A percentile compares a stretch with the other conserved stretches of the same genome.
phyloP scores from a whole-genome alignment of 768 basidiomycete species.

The Auriculariales sp. region DNA sequence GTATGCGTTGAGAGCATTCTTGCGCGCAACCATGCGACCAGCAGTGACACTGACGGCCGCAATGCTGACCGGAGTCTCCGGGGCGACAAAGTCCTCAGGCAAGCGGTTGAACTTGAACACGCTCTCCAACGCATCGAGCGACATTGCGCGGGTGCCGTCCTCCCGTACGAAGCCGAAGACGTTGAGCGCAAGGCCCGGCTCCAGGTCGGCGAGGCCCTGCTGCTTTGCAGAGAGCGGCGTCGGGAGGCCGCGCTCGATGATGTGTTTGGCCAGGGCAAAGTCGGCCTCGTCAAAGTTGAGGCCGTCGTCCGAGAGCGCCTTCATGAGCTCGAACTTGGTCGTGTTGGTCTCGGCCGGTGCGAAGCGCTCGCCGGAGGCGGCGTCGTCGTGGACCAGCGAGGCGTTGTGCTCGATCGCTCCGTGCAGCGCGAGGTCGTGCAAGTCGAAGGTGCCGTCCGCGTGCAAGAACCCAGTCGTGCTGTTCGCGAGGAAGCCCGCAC shows the following conservation, averaged over 20 bases:
- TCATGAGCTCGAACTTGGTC: neutral
- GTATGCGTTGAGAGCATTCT: too few species aligned
- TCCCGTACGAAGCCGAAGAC: too few species aligned
- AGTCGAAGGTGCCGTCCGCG: neutral
- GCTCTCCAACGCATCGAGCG: too few species aligned
- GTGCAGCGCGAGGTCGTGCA: slow-evolving; percentile 15
- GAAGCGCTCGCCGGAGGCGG: slow-evolving; percentile 8
- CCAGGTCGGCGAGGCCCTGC: neutral
- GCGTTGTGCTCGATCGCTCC: slow-evolving; percentile 16
- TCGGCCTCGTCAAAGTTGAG: neutral
- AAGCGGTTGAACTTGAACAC: too few species aligned
- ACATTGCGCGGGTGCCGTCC: too few species aligned
- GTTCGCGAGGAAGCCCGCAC: neutral
- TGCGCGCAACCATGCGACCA: too few species aligned
- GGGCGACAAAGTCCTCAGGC: too few species aligned
- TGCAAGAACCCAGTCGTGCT: neutral
- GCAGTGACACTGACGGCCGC: too few species aligned
- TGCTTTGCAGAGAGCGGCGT: neutral
- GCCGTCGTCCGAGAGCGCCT: neutral
- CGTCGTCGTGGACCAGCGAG: slow-evolving; percentile 15
- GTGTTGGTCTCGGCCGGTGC: slow-evolving; percentile 7
- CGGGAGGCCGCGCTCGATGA: neutral
- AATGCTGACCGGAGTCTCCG: too few species aligned
- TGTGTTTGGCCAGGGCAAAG: neutral
- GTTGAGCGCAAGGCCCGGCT: neutral